Evolutionary conservation across 164 flowering plant species (phyloP).

Genomic region (Magnolia officinalis): DNA sequence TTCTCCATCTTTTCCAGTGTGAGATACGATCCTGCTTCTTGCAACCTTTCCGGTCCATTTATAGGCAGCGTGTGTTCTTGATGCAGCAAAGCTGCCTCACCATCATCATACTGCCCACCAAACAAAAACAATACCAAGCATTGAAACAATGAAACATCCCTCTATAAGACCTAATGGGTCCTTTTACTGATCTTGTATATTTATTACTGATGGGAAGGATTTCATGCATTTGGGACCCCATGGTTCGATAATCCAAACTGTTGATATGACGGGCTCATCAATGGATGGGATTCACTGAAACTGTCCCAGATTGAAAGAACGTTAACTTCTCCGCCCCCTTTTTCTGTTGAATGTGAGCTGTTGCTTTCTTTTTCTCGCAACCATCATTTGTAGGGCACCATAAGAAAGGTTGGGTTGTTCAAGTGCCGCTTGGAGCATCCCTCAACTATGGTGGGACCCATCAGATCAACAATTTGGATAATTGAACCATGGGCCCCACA

Average conservation of each 20-base stretch:
- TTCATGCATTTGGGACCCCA: background rate
- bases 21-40: constrained; percentile 83
- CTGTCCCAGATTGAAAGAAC: background rate
- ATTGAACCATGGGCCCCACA: background rate
- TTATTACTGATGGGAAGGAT: background rate
- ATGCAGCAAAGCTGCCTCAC: constrained; percentile 66
- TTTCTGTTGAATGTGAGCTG: background rate
- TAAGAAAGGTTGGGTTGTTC: too few relatives aligned
- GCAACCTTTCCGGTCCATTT: constrained; percentile 97
- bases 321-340: background rate
- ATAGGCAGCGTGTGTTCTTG: constrained; percentile 96
- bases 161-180: background rate
- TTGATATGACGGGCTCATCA: background rate
- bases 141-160: background rate
- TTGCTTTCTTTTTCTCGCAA: background rate
- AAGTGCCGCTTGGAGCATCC: too few relatives aligned
- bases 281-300: background rate
- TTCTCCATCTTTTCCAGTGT: constrained; percentile 82
- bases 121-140: background rate
- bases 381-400: too few relatives aligned
- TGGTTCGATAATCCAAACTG: background rate
- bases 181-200: background rate
- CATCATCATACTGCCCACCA: constrained; percentile 56
- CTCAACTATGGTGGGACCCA: background rate
- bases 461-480: background rate